Conservation (phyloP, 352 stramenopile species). For the Chrysophaeum taylorii region DNA sequence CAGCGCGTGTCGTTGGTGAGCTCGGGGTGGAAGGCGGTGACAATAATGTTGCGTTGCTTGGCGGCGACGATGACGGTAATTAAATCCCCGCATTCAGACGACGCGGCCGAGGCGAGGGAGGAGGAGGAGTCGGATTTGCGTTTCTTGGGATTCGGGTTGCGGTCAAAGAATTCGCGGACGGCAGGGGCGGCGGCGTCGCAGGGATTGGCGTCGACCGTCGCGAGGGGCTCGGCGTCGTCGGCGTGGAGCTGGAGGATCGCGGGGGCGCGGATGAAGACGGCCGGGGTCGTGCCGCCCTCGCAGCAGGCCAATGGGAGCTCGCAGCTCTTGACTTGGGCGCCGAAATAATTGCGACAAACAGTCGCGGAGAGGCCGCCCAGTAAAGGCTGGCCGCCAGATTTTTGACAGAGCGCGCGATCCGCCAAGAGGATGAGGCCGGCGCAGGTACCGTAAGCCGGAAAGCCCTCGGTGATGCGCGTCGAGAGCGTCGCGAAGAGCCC, state of each 20-base stretch:
- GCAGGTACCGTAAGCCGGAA: slow-evolving; percentile 76
- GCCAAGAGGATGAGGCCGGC: slow-evolving; percentile 92
- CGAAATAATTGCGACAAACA: slow-evolving; percentile 94
- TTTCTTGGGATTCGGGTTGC: slow-evolving; percentile 20
- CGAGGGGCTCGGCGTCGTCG: slow-evolving; percentile 73
- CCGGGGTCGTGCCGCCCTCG: slow-evolving; percentile 50
- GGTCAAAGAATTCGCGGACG: not conserved
- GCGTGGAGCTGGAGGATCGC: slow-evolving; percentile 75
- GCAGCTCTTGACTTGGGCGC: slow-evolving; percentile 73
- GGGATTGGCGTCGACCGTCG: slow-evolving; percentile 58
- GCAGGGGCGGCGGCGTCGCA: slow-evolving; percentile 38
- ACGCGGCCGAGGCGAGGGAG: not conserved
- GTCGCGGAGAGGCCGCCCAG: slow-evolving; percentile 85
- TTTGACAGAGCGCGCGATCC: slow-evolving; percentile 60
- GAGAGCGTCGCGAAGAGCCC: slow-evolving; percentile 35
- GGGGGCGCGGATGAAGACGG: slow-evolving; percentile 90
- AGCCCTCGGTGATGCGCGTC: not conserved
- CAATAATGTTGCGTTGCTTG: slow-evolving; percentile 70
- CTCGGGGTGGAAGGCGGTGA: slow-evolving; percentile 89
- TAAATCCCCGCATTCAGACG: slow-evolving; percentile 20
- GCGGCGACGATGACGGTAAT: slow-evolving; percentile 52
- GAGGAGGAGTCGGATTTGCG: no score
- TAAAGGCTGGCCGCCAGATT: slow-evolving; percentile 68
- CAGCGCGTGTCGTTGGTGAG: slow-evolving; percentile 80
- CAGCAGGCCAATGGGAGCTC: slow-evolving; percentile 48